Percentiles rank a stretch among this genome's conserved stretches.
Evolutionary conservation across 2,329 filamentous ascomycete species (phyloP).

Genomic region (Pseudocercospora crystallina): DNA sequence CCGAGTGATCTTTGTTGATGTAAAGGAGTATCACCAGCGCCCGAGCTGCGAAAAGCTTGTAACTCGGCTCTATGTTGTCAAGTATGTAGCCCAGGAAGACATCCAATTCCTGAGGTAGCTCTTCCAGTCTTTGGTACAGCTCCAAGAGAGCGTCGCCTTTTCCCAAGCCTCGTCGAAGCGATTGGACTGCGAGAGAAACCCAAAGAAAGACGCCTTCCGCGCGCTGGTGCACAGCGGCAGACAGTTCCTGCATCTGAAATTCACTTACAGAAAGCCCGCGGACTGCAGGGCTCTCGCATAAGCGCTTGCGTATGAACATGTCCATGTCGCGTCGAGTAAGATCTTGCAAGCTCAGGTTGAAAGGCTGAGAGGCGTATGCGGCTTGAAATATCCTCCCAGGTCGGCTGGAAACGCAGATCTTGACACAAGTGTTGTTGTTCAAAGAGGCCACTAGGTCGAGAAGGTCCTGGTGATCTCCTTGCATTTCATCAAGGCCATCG

Average conservation of each 20-base stretch:
- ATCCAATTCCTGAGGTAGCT: not conserved
- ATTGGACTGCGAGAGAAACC: not conserved
- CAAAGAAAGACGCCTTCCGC: not conserved
- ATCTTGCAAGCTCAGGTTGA: too few species aligned
- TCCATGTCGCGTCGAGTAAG: too few species aligned
- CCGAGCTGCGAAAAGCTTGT: not conserved
- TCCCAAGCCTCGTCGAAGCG: not conserved
- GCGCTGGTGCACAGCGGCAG: not conserved
- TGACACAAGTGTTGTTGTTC: not conserved
- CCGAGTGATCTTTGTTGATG: not conserved
- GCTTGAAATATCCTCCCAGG: not conserved
- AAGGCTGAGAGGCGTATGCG: too few species aligned
- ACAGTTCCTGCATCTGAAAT: too few species aligned
- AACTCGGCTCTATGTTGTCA: not conserved
- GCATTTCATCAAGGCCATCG: constrained; percentile 17
- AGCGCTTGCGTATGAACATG: too few species aligned
- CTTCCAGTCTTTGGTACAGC: not conserved
- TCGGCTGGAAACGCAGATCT: constrained; percentile 18
- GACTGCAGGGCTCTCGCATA: too few species aligned
- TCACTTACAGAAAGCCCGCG: too few species aligned
- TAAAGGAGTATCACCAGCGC: not conserved
- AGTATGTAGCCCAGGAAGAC: not conserved
- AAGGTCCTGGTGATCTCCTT: constrained; percentile 9
- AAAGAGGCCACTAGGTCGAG: not conserved
- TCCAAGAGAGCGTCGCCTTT: not conserved